Evolutionary conservation across 441 rosid genomes (phyloP).

Genomic region (Erodium trifolium): DNA sequence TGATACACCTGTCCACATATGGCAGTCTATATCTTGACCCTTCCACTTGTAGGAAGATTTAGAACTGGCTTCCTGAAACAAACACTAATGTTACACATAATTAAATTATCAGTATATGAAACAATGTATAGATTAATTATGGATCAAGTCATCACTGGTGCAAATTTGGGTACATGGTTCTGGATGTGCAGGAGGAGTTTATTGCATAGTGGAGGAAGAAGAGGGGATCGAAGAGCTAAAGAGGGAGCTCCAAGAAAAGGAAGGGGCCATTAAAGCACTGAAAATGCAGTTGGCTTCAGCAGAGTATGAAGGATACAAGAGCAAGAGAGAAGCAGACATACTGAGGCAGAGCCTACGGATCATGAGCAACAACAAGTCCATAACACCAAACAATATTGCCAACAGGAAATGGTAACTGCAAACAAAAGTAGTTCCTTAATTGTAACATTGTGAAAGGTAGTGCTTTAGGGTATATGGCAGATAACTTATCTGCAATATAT

Average conservation of each 20-base stretch:
- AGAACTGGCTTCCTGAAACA: too few species aligned
- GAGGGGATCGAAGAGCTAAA: constrained; percentile 39
- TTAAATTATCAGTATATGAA: too few species aligned
- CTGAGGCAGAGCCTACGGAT: constrained; percentile 67
- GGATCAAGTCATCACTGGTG: too few species aligned
- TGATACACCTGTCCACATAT: too few species aligned
- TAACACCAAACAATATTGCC: neutral
- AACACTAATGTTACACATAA: too few species aligned
- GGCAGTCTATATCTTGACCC: too few species aligned
- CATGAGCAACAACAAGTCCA: constrained; percentile 27
- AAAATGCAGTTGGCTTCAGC: constrained; percentile 29
- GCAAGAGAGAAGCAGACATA: constrained; percentile 54
- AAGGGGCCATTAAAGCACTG: constrained; percentile 41
- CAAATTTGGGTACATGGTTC: too few species aligned
- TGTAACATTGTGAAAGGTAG: neutral
- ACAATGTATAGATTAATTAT: too few species aligned
- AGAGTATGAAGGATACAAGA: constrained; percentile 39
- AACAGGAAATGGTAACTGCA: neutral
- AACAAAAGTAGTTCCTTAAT: neutral
- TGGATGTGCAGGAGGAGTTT: constrained; percentile 17
- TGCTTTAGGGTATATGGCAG: too few species aligned
- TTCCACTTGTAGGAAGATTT: too few species aligned
- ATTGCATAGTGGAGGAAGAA: constrained; percentile 36
- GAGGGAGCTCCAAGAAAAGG: constrained; percentile 40
- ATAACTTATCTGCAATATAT: neutral